Percentiles rank a stretch among this genome's conserved stretches.
These are phyloP conservation scores for Auriculariales sp. DNA, from an alignment of 768 basidiomycete genomes.

Conservation along the genomic window DNA sequence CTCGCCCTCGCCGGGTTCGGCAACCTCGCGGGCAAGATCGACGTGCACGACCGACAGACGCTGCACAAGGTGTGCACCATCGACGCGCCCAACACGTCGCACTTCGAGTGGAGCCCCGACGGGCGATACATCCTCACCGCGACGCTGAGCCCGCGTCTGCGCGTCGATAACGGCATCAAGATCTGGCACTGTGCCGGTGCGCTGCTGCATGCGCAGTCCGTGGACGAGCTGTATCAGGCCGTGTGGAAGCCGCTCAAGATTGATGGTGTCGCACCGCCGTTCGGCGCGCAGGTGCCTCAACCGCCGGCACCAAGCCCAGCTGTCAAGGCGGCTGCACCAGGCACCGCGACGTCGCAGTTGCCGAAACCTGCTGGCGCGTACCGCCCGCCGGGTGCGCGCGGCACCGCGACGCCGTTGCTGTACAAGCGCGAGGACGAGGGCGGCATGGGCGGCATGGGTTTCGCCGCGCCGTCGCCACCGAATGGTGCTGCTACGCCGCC, in stretches of 20 bases:
- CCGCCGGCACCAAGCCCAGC: constrained; percentile 53
- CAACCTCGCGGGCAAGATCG: constrained; percentile 88
- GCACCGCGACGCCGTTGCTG: constrained; percentile 71
- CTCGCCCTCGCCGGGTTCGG: constrained; percentile 90
- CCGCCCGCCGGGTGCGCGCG: constrained; percentile 85
- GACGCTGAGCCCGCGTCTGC: constrained; percentile 84
- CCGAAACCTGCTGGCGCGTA: constrained; percentile 76
- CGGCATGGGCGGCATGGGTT: constrained; percentile 38
- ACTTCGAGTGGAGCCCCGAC: constrained; percentile 92
- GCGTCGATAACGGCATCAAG: constrained; percentile 96
- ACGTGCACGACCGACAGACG: constrained; percentile 79
- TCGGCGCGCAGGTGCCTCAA: constrained; percentile 49
- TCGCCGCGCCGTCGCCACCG: no score
- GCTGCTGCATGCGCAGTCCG: constrained; percentile 63
- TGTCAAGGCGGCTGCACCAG: constrained; percentile 21
- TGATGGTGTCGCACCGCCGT: constrained; percentile 42
- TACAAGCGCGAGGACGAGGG: constrained; percentile 91
- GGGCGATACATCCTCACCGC: constrained; percentile 89
- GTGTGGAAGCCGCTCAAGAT: constrained; percentile 66
- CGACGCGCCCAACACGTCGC: constrained; percentile 85
- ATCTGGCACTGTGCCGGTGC: constrained; percentile 87
- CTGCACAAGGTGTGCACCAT: constrained; percentile 65
- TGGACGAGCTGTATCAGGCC: constrained; percentile 84
- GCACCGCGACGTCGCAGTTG: constrained; percentile 37
- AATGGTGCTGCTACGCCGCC: constrained; percentile 50